Percentiles rank a stretch among this genome's conserved stretches.
These are phyloP conservation scores for Dioscorea cayenensis DNA, from an alignment of 116 monocot species.

Conservation along the genomic window DNA sequence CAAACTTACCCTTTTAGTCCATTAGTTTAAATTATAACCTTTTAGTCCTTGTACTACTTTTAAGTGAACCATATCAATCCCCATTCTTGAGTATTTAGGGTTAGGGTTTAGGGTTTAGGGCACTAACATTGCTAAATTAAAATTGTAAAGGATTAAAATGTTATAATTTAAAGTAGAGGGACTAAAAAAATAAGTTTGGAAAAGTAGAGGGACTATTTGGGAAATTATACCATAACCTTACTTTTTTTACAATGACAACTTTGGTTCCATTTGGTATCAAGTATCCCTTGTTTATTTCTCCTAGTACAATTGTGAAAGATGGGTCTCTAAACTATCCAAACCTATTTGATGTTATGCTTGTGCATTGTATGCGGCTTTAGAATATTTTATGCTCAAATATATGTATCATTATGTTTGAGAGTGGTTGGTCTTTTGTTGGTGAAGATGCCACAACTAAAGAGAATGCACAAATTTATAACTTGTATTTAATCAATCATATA, in stretches of 20 bases:
- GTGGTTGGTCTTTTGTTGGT: conserved; percentile 44
- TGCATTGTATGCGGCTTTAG: conserved; percentile 24
- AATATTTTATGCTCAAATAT: conserved; percentile 15
- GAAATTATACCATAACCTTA: conserved; percentile 58
- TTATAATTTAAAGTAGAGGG: too few species aligned
- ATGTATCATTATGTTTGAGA: conserved; percentile 37
- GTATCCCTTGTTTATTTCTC: conserved; percentile 41
- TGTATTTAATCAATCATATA: conserved; percentile 38
- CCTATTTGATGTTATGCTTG: conserved; percentile 45
- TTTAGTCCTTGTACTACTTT: too few species aligned
- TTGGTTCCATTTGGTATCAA: conserved; percentile 5
- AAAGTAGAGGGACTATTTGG: too few species aligned
- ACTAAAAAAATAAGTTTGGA: too few species aligned
- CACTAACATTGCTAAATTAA: too few species aligned
- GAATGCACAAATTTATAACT: conserved; percentile 33
- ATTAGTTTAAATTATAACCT: too few species aligned
- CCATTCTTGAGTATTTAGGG: too few species aligned
- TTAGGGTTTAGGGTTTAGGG: too few species aligned
- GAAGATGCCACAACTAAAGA: conserved; percentile 9
- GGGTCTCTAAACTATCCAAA: conserved; percentile 21
- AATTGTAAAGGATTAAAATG: too few species aligned
- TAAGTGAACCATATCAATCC: too few species aligned
- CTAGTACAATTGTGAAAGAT: conserved; percentile 14
- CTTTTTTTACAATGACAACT: conserved; percentile 19
- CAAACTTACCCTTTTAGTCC: too few species aligned